These are phyloP conservation scores for Naganishia friedmannii DNA, from an alignment of 768 basidiomycete genomes.

Conservation along the genomic window DNA sequence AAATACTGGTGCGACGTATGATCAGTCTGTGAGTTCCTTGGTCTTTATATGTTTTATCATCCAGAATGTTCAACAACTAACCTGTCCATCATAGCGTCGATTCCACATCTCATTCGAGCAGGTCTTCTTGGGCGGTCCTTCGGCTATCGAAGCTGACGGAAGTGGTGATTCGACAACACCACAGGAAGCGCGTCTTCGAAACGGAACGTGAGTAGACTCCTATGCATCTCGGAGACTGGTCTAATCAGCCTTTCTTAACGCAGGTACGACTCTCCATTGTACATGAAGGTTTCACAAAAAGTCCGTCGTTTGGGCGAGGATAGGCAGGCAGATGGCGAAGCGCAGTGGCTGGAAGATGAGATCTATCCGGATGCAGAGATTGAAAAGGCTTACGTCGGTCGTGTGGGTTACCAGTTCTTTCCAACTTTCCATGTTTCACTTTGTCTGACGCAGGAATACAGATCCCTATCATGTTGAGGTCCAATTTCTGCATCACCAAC, in stretches of 20 bases:
- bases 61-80: not conserved
- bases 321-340: constrained; percentile 15
- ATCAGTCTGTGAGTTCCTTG: constrained; percentile 50
- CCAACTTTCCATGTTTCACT: too few species aligned
- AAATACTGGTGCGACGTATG: constrained; percentile 78
- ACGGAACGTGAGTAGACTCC: constrained; percentile 62
- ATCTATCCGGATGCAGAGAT: constrained; percentile 22
- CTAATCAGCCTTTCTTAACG: not conserved
- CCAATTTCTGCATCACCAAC: constrained; percentile 87
- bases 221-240: not conserved
- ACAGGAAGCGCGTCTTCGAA: constrained; percentile 90
- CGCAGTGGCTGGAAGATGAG: constrained; percentile 25
- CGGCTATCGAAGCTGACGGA: constrained; percentile 86
- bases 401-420: constrained; percentile 35
- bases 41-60: not conserved
- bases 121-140: constrained; percentile 92
- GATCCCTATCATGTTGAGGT: constrained; percentile 98
- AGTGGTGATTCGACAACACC: constrained; percentile 90
- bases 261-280: constrained; percentile 32
- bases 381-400: constrained; percentile 35
- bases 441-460: constrained; percentile 47
- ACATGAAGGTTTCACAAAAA: constrained; percentile 37
- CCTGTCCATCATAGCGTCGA: constrained; percentile 61
- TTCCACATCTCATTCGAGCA: constrained; percentile 97
- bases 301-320: constrained; percentile 62